A percentile compares a stretch with the other conserved stretches of the same genome.
Conservation (phyloP, 495 filamentous ascomycete genomes). For the Penicillium parvum region DNA sequence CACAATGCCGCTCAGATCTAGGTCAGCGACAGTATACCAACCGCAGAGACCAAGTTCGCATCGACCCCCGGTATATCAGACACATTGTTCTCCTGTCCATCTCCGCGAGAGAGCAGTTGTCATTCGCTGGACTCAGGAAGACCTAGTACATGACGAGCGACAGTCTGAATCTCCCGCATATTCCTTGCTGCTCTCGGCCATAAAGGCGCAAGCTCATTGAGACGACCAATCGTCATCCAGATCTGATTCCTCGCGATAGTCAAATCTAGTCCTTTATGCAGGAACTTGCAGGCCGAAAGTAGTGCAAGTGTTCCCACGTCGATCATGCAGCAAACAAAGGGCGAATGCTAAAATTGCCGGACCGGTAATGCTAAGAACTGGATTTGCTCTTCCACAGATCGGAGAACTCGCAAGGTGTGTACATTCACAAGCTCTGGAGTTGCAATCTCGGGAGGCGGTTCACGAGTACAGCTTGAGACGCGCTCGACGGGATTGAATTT, state of each 20-base stretch:
- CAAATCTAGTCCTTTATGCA: conserved; percentile 19
- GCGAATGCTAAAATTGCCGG: conserved; percentile 21
- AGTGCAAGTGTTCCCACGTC: conserved; percentile 25
- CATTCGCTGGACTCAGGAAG: conserved; percentile 2
- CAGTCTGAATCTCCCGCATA: conserved; percentile 69
- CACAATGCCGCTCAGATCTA: too few relatives aligned
- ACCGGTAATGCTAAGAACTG: conserved; percentile 25
- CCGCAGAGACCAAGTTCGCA: too few relatives aligned
- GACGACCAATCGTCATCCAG: conserved; percentile 29
- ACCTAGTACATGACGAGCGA: conserved; percentile 53
- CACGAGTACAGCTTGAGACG: conserved; percentile 29
- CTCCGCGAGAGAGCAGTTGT: too few relatives aligned
- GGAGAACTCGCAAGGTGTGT: conserved; percentile 27
- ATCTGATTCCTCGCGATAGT: conserved; percentile 26
- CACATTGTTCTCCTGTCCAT: too few relatives aligned
- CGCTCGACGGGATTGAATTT: conserved; percentile 25
- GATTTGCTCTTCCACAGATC: conserved; percentile 23
- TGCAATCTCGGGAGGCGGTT: conserved; percentile 17
- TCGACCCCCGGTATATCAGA: too few relatives aligned
- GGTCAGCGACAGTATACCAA: too few relatives aligned
- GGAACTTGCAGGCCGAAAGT: conserved; percentile 25
- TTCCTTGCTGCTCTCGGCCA: conserved; percentile 54
- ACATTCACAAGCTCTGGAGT: conserved; percentile 22
- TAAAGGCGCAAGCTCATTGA: conserved; percentile 20
- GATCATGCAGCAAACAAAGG: conserved; percentile 32